Evolutionary conservation across 805 yeast genomes (phyloP).

Genomic region (Hanseniaspora singularis): DNA sequence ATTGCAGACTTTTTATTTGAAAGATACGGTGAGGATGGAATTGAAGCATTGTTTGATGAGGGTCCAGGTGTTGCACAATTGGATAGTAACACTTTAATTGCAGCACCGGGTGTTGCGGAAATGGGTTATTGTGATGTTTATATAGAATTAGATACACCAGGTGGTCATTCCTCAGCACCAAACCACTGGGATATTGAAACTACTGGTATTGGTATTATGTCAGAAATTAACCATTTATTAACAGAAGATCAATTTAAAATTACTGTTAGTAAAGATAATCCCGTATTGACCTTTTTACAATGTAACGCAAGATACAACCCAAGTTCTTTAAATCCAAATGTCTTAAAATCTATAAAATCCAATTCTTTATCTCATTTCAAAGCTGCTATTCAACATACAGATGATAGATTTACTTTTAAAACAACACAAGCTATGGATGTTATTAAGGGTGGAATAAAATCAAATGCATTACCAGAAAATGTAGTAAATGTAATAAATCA

Average conservation of each 20-base stretch:
- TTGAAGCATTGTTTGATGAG: slow-evolving; percentile 57
- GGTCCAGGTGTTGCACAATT: slow-evolving; percentile 34
- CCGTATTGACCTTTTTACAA: slow-evolving; percentile 43
- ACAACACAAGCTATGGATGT: slow-evolving; percentile 51
- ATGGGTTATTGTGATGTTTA: slow-evolving; percentile 42
- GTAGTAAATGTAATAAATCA: slow-evolving; percentile 39
- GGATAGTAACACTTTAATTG: slow-evolving; percentile 35
- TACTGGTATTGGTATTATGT: slow-evolving; percentile 59
- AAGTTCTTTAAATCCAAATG: slow-evolving; percentile 18
- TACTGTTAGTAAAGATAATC: slow-evolving; percentile 41
- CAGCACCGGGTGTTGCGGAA: slow-evolving; percentile 44
- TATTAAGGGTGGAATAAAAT: slow-evolving; percentile 45
- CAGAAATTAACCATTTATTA: slow-evolving; percentile 43
- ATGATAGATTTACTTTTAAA: slow-evolving; percentile 26
- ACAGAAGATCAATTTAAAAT: slow-evolving; percentile 44
- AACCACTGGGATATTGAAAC: slow-evolving; percentile 49
- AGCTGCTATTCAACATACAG: slow-evolving; percentile 21
- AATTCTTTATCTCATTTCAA: slow-evolving; percentile 18
- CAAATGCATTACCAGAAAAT: slow-evolving; percentile 49
- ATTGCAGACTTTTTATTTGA: slow-evolving; percentile 37
- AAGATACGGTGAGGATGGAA: slow-evolving; percentile 46
- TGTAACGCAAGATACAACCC: slow-evolving; percentile 49
- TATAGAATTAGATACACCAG: slow-evolving; percentile 28
- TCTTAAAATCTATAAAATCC: slow-evolving; percentile 25
- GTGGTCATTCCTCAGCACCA: slow-evolving; percentile 50